These are phyloP conservation scores for Capsicum rhomboideum DNA, from an alignment of 257 asterid genomes.

Conservation along the genomic window DNA sequence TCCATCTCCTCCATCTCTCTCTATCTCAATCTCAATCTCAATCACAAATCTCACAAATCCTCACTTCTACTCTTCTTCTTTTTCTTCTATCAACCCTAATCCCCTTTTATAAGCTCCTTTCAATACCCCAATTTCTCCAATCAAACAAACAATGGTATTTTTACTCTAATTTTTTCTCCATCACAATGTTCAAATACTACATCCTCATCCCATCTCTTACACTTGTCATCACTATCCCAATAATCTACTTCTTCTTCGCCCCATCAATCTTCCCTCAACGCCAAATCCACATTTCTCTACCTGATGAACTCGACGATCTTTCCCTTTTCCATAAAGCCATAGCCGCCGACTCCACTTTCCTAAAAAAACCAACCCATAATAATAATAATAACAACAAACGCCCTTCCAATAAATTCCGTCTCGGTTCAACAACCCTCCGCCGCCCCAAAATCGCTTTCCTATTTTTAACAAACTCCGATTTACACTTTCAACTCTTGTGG, in stretches of 20 bases:
- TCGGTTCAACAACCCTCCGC: constrained; percentile 55
- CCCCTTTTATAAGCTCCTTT: background rate
- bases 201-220: constrained; percentile 46
- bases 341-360: constrained; percentile 36
- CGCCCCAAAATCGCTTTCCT: constrained; percentile 86
- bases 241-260: constrained; percentile 37
- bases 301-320: constrained; percentile 88
- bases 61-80: background rate
- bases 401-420: constrained; percentile 56
- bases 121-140: background rate
- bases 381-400: too few species aligned
- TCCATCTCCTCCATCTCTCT: background rate
- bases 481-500: constrained; percentile 75
- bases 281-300: constrained; percentile 52
- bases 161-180: background rate
- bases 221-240: constrained; percentile 54
- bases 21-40: too few species aligned
- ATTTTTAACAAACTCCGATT: constrained; percentile 69
- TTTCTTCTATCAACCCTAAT: background rate
- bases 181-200: background rate
- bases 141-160: background rate
- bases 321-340: constrained; percentile 80
- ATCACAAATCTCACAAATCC: background rate
- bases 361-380: background rate
- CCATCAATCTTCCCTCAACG: constrained; percentile 65